Conservation (phyloP, 2,329 filamentous ascomycete species). For the Macrophomina tecta region DNA sequence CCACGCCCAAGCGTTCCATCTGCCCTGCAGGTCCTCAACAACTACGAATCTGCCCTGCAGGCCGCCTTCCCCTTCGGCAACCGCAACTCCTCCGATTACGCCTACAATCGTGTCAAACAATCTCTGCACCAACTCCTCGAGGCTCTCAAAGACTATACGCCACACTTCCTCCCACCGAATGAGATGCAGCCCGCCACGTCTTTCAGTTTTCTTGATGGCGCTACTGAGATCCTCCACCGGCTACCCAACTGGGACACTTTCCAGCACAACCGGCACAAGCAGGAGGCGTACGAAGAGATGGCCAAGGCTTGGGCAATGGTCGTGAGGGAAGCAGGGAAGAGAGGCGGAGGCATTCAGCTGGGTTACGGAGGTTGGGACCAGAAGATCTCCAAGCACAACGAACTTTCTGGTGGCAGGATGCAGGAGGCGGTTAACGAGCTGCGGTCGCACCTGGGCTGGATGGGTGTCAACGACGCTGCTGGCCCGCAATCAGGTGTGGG, state of each 20-base stretch:
- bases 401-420: constrained; percentile 82
- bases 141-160: constrained; percentile 90
- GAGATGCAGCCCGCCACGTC: constrained; percentile 85
- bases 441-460: constrained; percentile 77
- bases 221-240: constrained; percentile 86
- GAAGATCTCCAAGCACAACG: constrained; percentile 83
- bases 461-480: constrained; percentile 56
- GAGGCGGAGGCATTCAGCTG: constrained; percentile 86
- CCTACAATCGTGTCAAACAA: constrained; percentile 90
- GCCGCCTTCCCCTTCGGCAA: constrained; percentile 85
- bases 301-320: constrained; percentile 91
- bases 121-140: constrained; percentile 81
- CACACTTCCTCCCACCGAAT: constrained; percentile 90
- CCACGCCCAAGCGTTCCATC: constrained; percentile 85
- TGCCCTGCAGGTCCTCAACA: constrained; percentile 78
- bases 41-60: constrained; percentile 80
- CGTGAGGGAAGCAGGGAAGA: constrained; percentile 87
- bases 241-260: constrained; percentile 91
- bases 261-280: constrained; percentile 89
- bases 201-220: constrained; percentile 85
- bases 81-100: constrained; percentile 85
- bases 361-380: constrained; percentile 94
- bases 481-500: constrained; percentile 32
- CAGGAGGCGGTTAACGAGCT: constrained; percentile 80
- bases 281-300: constrained; percentile 95